phyloP scores from a whole-genome alignment of 306 rosid genomes.

The Prosopis cineraria region DNA sequence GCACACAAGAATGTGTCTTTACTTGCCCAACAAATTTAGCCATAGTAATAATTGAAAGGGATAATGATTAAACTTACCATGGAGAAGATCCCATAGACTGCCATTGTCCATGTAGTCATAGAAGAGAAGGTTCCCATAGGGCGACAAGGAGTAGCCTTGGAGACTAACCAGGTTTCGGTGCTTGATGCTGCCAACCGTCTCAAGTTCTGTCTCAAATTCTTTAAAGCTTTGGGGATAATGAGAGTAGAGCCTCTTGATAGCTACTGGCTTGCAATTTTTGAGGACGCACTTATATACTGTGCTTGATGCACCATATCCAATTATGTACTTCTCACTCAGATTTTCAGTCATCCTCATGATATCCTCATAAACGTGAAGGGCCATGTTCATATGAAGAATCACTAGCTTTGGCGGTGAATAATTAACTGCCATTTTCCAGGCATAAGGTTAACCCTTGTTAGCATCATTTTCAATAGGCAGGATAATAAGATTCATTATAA shows the following conservation, averaged over 20 bases:
- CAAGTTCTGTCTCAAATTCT: constrained; percentile 80
- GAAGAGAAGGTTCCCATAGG: constrained; percentile 78
- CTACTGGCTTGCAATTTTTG: constrained; percentile 87
- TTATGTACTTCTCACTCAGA: constrained; percentile 77
- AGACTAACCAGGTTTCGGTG: constrained; percentile 87
- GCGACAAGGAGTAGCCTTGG: constrained; percentile 82
- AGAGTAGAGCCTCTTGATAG: constrained; percentile 74
- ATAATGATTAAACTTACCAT: constrained; percentile 49
- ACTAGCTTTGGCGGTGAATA: constrained; percentile 79
- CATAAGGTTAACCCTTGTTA: constrained; percentile 29
- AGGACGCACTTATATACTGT: constrained; percentile 87
- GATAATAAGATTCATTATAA: not conserved
- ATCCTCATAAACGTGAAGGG: constrained; percentile 85
- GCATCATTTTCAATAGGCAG: not conserved
- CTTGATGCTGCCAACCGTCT: constrained; percentile 80
- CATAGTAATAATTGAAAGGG: not conserved
- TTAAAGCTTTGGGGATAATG: constrained; percentile 65
- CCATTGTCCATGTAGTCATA: constrained; percentile 89
- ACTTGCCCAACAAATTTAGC: not conserved
- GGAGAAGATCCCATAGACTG: constrained; percentile 87
- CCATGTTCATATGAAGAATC: constrained; percentile 89
- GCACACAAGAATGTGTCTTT: not conserved
- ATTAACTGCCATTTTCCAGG: constrained; percentile 52
- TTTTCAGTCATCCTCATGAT: constrained; percentile 90
- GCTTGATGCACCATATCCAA: constrained; percentile 83